Evolutionary conservation across 2,329 filamentous ascomycete species (phyloP), one percentile per base, ranked within the genome.

Genomic region (Clarireedia sp.): DNA sequence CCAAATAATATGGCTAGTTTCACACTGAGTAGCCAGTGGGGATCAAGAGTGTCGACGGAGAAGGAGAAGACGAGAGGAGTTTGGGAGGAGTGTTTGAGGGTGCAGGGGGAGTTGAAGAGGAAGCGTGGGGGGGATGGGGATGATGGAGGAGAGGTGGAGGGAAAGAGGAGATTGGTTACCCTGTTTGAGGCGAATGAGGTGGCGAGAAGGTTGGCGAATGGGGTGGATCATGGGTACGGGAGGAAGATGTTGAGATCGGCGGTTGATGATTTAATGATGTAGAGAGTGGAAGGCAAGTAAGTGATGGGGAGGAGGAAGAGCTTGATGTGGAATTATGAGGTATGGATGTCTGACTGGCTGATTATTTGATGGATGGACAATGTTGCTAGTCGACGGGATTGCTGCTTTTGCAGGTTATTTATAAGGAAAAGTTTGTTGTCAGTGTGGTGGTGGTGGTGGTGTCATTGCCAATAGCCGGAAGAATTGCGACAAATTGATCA

Each of bases 121-220:
- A 55, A 36, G 38, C 33, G 40, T n/a, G 17, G 26, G 1, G 36
- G 23, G 3, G 63, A 62, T 41, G 23, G 56, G 3, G 29, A 38
- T 1, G 48, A 56, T 1, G 47, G 60, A 59, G 23, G 62, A 59
- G 40, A 12, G 60, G 56, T 17, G 41, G 14, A 49, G 62, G 48
- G 66, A 17, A 81, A 78, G 71, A 71, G 79, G 60, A 75, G 72
- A 61, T 68, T 84, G 12, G 79, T 84, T 5, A 78, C 71, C 49
- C 64, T 84, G 54, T 73, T 75, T 40, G 81, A 85, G 66, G 80
- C 81, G 10, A 84, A 82, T 62, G 80, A 83, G 66, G 78, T 84
- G 19, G 78, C 79, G 8, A 78, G 75, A 61, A 65, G 79, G 19
- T 60, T 68, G 41, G 55, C 40, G 29, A 33, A 33, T 43, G n/a